Evolutionary conservation across 2,329 filamentous ascomycete genomes (phyloP), one percentile per base, ranked within the genome.

Genomic region (Cytospora chrysosperma): DNA sequence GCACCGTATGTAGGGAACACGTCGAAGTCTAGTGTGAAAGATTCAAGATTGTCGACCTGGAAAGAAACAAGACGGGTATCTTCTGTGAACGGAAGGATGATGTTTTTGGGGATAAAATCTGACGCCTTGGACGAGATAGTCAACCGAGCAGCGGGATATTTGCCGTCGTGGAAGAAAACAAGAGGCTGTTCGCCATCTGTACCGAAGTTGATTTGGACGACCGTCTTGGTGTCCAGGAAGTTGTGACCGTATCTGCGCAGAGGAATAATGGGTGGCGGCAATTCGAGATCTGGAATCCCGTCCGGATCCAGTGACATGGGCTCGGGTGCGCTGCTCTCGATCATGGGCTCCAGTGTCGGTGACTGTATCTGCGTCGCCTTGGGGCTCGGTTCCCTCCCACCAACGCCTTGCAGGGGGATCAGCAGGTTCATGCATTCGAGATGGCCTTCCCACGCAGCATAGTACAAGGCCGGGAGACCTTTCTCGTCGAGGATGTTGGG

Each of bases 1-100:
- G 94, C 96, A 57, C 95, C 95, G 73, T 98, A 98, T 0, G 95
- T 97, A 0, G 95, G 94, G 75, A 95, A 99, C 51, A 99, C 93
- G 72, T 99, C 95, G 69, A 99, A 97, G 75, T 99, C 95, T 67
- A 99, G 89, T 19, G 92, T 89, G 75, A 99, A 99, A 0, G 90
- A 90, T 64, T 96, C 92, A 61, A 98, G 81, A 67, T 92, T 95
- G 76, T 99, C 95, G 59, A 98, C 90, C 73, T 99, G 95, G 79
- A 99, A 98, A 9, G 93, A 96, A 68, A 97, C 90, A 58, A 93
- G 87, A 65, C 93, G 90, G 67, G 92, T 94, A 75, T 98, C 95
- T 79, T 99, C 95, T 75, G 97, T 94, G 68, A 99, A 93, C 0
- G 95, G 95, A 4, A 99, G 83, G 72, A 97, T 90, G 65, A 99